Evolutionary conservation across 495 filamentous ascomycete species (phyloP).

Genomic region (Aspergillus leporis): DNA sequence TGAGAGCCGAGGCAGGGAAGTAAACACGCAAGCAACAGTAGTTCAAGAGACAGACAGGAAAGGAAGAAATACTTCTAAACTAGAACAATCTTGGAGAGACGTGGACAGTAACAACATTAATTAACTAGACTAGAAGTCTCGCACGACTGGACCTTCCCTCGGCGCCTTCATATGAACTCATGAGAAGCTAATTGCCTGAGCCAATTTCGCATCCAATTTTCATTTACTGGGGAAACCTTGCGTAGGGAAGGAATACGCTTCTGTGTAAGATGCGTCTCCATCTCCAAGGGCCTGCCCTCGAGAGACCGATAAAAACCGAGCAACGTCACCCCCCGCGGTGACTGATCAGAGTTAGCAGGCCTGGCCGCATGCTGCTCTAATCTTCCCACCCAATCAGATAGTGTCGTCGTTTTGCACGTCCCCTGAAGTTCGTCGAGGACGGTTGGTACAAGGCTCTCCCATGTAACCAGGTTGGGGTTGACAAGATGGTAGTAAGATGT

Average conservation of each 20-base stretch:
- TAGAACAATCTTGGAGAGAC: too few species aligned
- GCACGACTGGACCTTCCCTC: too few species aligned
- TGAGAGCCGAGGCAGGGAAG: too few species aligned
- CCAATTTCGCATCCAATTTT: conserved; percentile 49
- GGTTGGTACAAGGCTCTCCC: not conserved
- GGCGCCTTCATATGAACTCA: too few species aligned
- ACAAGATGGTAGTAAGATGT: conserved; percentile 12
- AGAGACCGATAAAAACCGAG: conserved; percentile 13
- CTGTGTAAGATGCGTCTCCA: conserved; percentile 7
- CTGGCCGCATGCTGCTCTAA: not conserved
- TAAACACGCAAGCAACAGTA: too few species aligned
- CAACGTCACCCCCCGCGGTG: not conserved
- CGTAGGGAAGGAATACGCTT: conserved; percentile 19
- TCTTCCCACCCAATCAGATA: conserved; percentile 7
- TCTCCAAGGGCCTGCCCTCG: conserved; percentile 6
- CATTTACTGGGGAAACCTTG: conserved; percentile 35
- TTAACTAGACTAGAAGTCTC: too few species aligned
- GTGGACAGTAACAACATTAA: too few species aligned
- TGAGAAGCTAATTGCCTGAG: conserved; percentile 45
- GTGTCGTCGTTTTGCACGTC: not conserved
- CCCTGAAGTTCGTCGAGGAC: not conserved
- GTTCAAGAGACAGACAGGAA: too few species aligned
- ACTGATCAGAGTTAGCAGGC: not conserved
- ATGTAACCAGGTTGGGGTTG: not conserved
- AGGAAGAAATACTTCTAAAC: too few species aligned